These are phyloP conservation scores for Cymbomonas tetramitiformis DNA, from an alignment of 139 green algal genomes.

Conservation along the genomic window DNA sequence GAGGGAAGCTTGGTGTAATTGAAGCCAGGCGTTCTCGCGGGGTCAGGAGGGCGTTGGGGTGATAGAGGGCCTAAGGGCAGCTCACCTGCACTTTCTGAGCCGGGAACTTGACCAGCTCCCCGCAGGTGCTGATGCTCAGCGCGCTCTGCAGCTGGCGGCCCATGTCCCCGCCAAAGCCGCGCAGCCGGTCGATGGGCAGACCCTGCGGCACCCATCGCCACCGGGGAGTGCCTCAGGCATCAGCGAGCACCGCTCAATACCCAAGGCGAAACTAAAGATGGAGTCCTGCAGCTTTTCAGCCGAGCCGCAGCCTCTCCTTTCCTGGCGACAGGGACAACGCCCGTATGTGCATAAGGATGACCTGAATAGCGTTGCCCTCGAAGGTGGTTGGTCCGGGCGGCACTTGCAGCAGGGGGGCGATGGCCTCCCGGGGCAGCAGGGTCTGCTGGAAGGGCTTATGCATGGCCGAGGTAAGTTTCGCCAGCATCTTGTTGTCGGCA, in stretches of 20 bases:
- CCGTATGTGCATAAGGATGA: too few relatives aligned
- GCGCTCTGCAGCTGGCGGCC: slow-evolving; percentile 33
- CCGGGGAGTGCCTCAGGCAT: not conserved
- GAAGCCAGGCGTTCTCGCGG: too few relatives aligned
- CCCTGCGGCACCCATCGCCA: not conserved
- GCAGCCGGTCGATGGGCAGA: slow-evolving; percentile 14
- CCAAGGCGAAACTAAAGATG: not conserved
- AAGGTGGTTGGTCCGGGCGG: slow-evolving; percentile 50
- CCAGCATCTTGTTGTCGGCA: slow-evolving; percentile 67
- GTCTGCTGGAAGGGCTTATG: slow-evolving; percentile 76
- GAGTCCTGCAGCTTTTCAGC: too few relatives aligned
- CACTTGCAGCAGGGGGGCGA: slow-evolving; percentile 40
- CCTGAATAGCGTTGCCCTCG: too few relatives aligned
- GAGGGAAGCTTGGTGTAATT: too few relatives aligned
- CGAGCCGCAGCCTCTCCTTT: too few relatives aligned
- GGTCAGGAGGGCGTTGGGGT: not conserved
- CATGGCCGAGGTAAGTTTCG: slow-evolving; percentile 62
- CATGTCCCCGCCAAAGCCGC: slow-evolving; percentile 57
- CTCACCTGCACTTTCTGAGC: slow-evolving; percentile 31
- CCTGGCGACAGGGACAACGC: too few relatives aligned
- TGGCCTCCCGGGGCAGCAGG: slow-evolving; percentile 39
- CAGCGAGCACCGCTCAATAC: not conserved
- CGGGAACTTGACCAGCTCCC: slow-evolving; percentile 48
- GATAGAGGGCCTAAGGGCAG: slow-evolving; percentile 25
- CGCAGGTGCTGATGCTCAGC: slow-evolving; percentile 40